These are phyloP conservation scores for Durio zibethinus DNA, from an alignment of 345 rosid genomes.

Conservation along the genomic window DNA sequence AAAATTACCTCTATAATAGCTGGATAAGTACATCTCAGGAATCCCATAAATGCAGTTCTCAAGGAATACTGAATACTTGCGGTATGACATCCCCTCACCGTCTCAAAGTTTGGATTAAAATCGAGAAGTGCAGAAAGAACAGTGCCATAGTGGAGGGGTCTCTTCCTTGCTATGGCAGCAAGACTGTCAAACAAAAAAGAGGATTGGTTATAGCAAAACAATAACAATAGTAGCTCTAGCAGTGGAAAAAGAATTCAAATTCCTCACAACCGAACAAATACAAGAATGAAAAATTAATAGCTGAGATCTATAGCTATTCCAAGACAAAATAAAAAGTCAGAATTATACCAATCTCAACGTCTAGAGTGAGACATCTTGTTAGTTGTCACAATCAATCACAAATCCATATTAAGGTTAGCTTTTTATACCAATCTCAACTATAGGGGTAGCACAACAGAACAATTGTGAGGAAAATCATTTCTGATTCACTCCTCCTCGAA, in stretches of 20 bases:
- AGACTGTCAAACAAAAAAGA: slow-evolving; percentile 59
- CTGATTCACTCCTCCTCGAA: background rate
- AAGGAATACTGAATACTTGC: slow-evolving; percentile 78
- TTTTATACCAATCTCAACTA: background rate
- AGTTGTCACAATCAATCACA: background rate
- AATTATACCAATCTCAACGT: no score
- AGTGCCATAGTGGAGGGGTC: slow-evolving; percentile 63
- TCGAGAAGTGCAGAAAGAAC: slow-evolving; percentile 76
- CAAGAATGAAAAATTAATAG: slow-evolving; percentile 3
- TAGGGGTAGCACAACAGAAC: background rate
- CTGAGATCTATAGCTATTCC: background rate
- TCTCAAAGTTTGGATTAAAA: slow-evolving; percentile 61
- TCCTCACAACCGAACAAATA: background rate
- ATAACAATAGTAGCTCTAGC: background rate
- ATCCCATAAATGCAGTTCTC: slow-evolving; percentile 91
- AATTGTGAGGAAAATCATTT: background rate
- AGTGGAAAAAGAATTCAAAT: background rate
- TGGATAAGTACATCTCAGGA: slow-evolving; percentile 75
- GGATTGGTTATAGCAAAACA: background rate
- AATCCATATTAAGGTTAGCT: background rate
- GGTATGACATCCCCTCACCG: slow-evolving; percentile 54
- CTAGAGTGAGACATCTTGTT: background rate
- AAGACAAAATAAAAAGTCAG: background rate
- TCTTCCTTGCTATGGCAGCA: slow-evolving; percentile 82
- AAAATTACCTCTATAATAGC: slow-evolving; percentile 65